Evolutionary conservation across 371 early-diverging fungal species (phyloP).

Genomic region (Apophysomyces sp.): DNA sequence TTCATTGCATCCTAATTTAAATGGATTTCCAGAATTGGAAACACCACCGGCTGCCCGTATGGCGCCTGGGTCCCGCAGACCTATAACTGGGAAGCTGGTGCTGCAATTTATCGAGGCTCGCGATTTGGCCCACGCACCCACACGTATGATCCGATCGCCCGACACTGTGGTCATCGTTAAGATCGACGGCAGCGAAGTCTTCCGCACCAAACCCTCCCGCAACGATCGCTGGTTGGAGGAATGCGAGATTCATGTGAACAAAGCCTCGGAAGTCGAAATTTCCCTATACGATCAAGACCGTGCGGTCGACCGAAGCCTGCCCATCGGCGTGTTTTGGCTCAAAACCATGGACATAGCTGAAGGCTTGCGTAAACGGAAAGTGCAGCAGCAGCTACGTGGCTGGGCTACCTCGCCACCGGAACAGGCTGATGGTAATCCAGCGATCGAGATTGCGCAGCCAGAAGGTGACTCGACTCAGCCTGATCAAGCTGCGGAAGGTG

Average conservation of each 20-base stretch:
- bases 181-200: slow-evolving; percentile 82
- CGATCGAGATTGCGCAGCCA: not conserved
- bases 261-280: slow-evolving; percentile 91
- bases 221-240: slow-evolving; percentile 82
- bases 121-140: slow-evolving; percentile 70
- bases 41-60: slow-evolving; percentile 49
- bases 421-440: not conserved
- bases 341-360: slow-evolving; percentile 82
- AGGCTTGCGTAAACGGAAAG: slow-evolving; percentile 70
- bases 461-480: slow-evolving; percentile 6
- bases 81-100: slow-evolving; percentile 73
- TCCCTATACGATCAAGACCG: slow-evolving; percentile 68
- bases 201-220: slow-evolving; percentile 69
- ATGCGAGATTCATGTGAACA: slow-evolving; percentile 82
- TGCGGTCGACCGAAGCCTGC: slow-evolving; percentile 62
- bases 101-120: slow-evolving; percentile 67
- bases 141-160: slow-evolving; percentile 43
- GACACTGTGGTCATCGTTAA: slow-evolving; percentile 74
- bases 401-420: not conserved
- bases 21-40: slow-evolving; percentile 33
- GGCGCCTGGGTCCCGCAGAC: slow-evolving; percentile 71
- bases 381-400: slow-evolving; percentile 44
- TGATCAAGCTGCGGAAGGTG: slow-evolving; percentile 42
- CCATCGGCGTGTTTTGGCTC: slow-evolving; percentile 82
- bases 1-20: not conserved